Base-by-base conservation (phyloP, 2,329 filamentous ascomycete species). In the Nemania abortiva region DNA sequence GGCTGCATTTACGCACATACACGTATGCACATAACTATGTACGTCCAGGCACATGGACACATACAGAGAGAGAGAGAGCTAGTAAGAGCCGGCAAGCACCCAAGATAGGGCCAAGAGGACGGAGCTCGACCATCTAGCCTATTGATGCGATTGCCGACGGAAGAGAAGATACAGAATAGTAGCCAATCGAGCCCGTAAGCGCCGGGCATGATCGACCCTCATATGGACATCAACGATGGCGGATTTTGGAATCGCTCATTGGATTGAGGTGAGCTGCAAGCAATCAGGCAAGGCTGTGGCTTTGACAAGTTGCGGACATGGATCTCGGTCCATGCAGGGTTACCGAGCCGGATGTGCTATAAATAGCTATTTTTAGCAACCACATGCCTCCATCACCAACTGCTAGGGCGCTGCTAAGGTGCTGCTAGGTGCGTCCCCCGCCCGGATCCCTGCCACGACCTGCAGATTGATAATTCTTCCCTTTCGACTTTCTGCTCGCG, bases 281-380 rank as follows among this genome's bases (percentile, higher is more conserved):
- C 65, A 69, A 72, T 69, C 67, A 73, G 66, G 69, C 71, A 68
- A 70, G 69, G 68, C 74, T 71, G 70, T 74, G 70, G 72, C 70
- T 70, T 63, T 70, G 67, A 59, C 50, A 31, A 55, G 49, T 42
- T 71, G 73, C 68, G 65, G 63, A 69, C 70, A 70, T 70, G 47
- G 65, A 68, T 59, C 45, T 71, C 45, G 60, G 61, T 62, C 71
- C 68, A 73, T 73, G 75, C 71, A 54, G 64, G 56, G 70, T 63
- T 74, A 66, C 74, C 74, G 73, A 73, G 67, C 73, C 70, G 66
- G 67, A 71, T 49, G 69, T 74, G 74, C 77, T 78, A 78, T 74
- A 75, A 75, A 77, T 78, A 78, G 75, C 74, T 78, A 79, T 77
- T 76, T 74, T 74, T 78, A 79, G 77, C 63, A 72, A 68, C 68